Conservation (phyloP, 345 rosid genomes). For the Eucalyptus virginea region DNA sequence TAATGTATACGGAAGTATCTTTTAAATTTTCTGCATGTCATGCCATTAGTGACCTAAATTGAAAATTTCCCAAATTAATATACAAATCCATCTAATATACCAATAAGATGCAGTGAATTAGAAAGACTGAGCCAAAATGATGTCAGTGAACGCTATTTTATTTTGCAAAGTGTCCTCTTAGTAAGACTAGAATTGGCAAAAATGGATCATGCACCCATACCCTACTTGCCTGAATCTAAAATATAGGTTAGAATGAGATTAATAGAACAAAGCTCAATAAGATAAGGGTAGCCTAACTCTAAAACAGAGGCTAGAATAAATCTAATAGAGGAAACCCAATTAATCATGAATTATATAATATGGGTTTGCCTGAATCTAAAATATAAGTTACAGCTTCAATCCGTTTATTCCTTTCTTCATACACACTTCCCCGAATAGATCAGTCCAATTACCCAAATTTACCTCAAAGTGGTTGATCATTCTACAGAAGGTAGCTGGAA, state of each 20-base stretch:
- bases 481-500: no score
- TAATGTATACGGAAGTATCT: no score
- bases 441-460: no score
- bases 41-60: no score
- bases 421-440: no score
- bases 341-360: no score
- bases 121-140: neutral
- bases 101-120: neutral
- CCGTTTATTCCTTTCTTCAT: no score
- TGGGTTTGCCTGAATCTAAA: neutral
- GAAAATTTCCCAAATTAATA: no score
- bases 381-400: neutral
- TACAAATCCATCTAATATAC: neutral
- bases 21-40: no score
- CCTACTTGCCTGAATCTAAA: neutral
- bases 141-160: neutral
- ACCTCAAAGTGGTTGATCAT: no score
- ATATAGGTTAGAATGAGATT: neutral
- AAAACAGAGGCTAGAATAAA: no score
- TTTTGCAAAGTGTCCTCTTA: neutral
- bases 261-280: neutral
- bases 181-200: neutral
- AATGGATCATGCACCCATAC: neutral
- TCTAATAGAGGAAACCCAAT: no score
- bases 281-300: neutral